phyloP scores from a whole-genome alignment of 177 flowering plant species.

The Vitis hybrid region DNA sequence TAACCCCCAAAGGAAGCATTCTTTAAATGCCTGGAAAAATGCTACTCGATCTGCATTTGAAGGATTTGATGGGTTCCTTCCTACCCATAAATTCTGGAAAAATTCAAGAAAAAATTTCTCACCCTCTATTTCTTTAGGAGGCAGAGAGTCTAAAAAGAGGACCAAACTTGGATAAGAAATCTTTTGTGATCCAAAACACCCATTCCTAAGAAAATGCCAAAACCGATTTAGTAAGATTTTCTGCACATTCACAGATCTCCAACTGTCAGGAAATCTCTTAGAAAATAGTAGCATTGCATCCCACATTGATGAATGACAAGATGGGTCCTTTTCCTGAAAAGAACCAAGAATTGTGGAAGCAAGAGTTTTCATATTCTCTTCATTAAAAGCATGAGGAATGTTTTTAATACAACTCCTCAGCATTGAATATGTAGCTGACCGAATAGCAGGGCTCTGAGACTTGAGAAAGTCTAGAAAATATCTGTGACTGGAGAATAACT shows the following conservation, averaged over 20 bases:
- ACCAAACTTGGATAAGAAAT: conserved; percentile 80
- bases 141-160: conserved; percentile 61
- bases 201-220: conserved; percentile 79
- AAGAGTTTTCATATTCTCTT: conserved; percentile 62
- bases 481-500: conserved; percentile 61
- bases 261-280: conserved; percentile 69
- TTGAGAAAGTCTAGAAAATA: conserved; percentile 71
- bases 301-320: conserved; percentile 94
- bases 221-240: conserved; percentile 60
- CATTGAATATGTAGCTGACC: conserved; percentile 80
- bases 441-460: conserved; percentile 58
- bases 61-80: conserved; percentile 50
- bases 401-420: conserved; percentile 72
- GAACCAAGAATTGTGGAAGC: conserved; percentile 75
- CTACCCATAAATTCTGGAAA: conserved; percentile 82
- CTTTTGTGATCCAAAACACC: conserved; percentile 94
- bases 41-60: conserved; percentile 46
- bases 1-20: conserved; percentile 81
- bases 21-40: conserved; percentile 67
- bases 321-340: conserved; percentile 85
- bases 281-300: conserved; percentile 68
- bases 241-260: conserved; percentile 63
- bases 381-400: conserved; percentile 57
- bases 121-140: conserved; percentile 51
- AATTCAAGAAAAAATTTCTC: conserved; percentile 65